Conservation (phyloP, 441 rosid species). For the Heliophila coronopifolia region DNA sequence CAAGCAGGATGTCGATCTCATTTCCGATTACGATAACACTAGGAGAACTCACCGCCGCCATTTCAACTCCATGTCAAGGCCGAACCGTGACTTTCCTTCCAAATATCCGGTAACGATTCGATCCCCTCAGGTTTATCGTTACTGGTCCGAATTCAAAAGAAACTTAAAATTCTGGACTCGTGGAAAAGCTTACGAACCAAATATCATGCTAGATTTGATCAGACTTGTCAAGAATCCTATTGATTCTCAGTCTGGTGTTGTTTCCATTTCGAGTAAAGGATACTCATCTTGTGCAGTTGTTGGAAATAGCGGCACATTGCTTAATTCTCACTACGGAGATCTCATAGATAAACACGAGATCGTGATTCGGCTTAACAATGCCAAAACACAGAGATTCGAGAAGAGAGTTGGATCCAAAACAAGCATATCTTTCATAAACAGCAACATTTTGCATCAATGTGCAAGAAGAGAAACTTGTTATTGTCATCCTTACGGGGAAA, state of each 20-base stretch:
- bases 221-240: slow-evolving; percentile 48
- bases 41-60: slow-evolving; percentile 29
- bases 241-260: slow-evolving; percentile 38
- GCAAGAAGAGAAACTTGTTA: slow-evolving; percentile 49
- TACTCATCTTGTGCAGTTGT: slow-evolving; percentile 80
- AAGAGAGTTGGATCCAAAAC: slow-evolving; percentile 63
- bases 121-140: slow-evolving; percentile 55
- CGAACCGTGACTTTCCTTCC: slow-evolving; percentile 24
- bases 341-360: slow-evolving; percentile 69
- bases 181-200: slow-evolving; percentile 42
- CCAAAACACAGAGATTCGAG: slow-evolving; percentile 46
- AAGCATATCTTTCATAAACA: slow-evolving; percentile 64
- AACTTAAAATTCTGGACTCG: slow-evolving; percentile 54
- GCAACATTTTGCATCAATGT: slow-evolving; percentile 77
- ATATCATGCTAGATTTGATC: slow-evolving; percentile 51
- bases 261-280: slow-evolving; percentile 31
- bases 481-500: slow-evolving; percentile 74
- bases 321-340: slow-evolving; percentile 43
- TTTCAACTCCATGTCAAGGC: slow-evolving; percentile 21
- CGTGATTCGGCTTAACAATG: slow-evolving; percentile 81
- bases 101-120: slow-evolving; percentile 39
- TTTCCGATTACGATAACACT: slow-evolving; percentile 49
- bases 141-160: slow-evolving; percentile 65
- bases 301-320: slow-evolving; percentile 82
- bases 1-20: slow-evolving; percentile 48